phyloP scores from a whole-genome alignment of 140 eudicot genomes.

The Oenanthe javanica region DNA sequence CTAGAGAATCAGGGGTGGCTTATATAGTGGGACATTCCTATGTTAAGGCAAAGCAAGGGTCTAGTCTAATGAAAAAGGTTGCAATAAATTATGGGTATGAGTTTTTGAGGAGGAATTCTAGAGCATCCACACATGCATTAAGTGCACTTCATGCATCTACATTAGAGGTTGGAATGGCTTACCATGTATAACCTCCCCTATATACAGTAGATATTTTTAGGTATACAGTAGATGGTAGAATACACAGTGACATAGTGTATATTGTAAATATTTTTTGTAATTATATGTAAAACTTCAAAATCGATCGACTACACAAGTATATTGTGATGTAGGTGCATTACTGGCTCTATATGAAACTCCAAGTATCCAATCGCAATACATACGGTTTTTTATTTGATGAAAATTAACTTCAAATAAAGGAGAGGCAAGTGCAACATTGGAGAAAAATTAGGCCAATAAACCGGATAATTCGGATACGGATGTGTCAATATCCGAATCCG shows the following conservation, averaged over 20 bases:
- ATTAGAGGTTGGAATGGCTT: slow-evolving; percentile 93
- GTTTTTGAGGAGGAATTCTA: slow-evolving; percentile 73
- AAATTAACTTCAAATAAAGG: too few species aligned
- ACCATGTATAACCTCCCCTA: slow-evolving; percentile 69
- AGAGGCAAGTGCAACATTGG: too few species aligned
- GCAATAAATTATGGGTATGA: slow-evolving; percentile 73
- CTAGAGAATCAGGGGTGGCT: slow-evolving; percentile 54
- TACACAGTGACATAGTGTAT: background rate
- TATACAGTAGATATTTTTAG: too few species aligned
- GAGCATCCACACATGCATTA: slow-evolving; percentile 51
- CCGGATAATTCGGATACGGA: too few species aligned
- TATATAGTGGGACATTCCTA: slow-evolving; percentile 48
- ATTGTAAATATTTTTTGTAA: background rate
- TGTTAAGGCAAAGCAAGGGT: slow-evolving; percentile 80
- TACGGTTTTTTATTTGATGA: too few species aligned
- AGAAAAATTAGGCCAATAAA: too few species aligned
- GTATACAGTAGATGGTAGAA: background rate
- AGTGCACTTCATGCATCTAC: slow-evolving; percentile 90
- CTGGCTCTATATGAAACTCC: too few species aligned
- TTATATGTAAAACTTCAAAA: too few species aligned
- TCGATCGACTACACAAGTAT: too few species aligned
- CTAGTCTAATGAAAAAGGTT: slow-evolving; percentile 57
- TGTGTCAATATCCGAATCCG: too few species aligned
- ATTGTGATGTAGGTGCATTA: too few species aligned
- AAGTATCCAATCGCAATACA: too few species aligned